phyloP scores from a whole-genome alignment of 2,329 filamentous ascomycete genomes.

The Claviceps monticola region DNA sequence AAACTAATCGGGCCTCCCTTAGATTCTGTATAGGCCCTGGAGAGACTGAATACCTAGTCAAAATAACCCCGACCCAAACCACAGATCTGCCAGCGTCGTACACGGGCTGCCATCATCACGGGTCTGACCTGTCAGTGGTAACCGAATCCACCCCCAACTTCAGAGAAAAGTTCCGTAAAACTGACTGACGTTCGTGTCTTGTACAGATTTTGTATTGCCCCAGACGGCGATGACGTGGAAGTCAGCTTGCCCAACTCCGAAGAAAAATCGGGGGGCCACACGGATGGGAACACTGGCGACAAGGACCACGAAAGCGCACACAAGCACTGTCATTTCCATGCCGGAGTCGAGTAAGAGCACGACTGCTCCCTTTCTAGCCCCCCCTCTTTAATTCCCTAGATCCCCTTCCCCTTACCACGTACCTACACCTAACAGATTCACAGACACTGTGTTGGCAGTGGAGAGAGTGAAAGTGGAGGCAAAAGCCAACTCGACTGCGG shows the following conservation, averaged over 20 bases:
- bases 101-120: slow-evolving; percentile 52
- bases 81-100: slow-evolving; percentile 44
- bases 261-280: slow-evolving; percentile 9
- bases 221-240: slow-evolving; percentile 46
- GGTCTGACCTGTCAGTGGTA: slow-evolving; percentile 32
- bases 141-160: background rate
- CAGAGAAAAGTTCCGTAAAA: background rate
- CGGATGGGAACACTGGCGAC: background rate
- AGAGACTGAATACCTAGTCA: slow-evolving; percentile 28
- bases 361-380: background rate
- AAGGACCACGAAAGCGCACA: slow-evolving; percentile 5
- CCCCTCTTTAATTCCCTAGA: background rate
- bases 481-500: slow-evolving; percentile 27
- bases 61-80: slow-evolving; percentile 37
- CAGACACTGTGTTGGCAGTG: slow-evolving; percentile 43
- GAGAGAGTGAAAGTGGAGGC: slow-evolving; percentile 22
- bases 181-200: background rate
- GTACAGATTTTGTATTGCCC: slow-evolving; percentile 46
- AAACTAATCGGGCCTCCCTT: background rate
- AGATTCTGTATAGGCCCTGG: slow-evolving; percentile 31
- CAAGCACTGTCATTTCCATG: slow-evolving; percentile 47
- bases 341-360: slow-evolving; percentile 52
- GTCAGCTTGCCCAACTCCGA: slow-evolving; percentile 24
- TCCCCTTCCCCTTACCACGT: background rate
- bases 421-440: slow-evolving; percentile 5